Conservation (phyloP, 2,329 filamentous ascomycete genomes). For the Penicillium sp. region DNA sequence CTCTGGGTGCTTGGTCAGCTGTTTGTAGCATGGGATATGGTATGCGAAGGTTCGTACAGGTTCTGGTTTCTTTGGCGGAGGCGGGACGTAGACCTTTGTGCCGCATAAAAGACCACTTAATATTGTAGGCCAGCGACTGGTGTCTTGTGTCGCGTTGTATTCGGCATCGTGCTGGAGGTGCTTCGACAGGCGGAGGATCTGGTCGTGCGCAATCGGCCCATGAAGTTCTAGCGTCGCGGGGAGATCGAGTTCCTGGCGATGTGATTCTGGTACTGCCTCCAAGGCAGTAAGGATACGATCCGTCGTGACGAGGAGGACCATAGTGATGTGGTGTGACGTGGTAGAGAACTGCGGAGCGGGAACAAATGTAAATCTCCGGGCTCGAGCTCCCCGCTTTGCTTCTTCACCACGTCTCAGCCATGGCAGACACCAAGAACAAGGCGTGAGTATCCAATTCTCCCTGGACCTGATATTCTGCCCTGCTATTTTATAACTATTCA, state of each 20-base stretch:
- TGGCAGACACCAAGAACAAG: slow-evolving; percentile 30
- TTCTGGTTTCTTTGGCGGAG: slow-evolving; percentile 71
- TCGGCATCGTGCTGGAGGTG: slow-evolving; percentile 21
- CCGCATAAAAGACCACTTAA: slow-evolving; percentile 69
- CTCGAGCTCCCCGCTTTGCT: slow-evolving; percentile 25
- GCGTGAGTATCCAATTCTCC: slow-evolving; percentile 19
- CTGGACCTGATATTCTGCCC: background rate
- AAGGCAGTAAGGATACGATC: slow-evolving; percentile 37
- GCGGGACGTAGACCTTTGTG: slow-evolving; percentile 67
- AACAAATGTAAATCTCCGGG: slow-evolving; percentile 22
- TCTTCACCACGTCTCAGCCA: slow-evolving; percentile 19
- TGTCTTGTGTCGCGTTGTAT: slow-evolving; percentile 6
- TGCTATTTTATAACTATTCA: background rate
- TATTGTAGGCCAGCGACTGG: slow-evolving; percentile 30
- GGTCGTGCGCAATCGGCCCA: slow-evolving; percentile 41
- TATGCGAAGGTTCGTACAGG: slow-evolving; percentile 49
- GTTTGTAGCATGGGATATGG: background rate
- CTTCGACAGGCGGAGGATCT: slow-evolving; percentile 37
- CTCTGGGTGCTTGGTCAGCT: slow-evolving; percentile 40
- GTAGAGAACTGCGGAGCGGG: slow-evolving; percentile 9
- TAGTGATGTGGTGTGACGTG: slow-evolving; percentile 12
- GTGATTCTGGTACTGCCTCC: slow-evolving; percentile 30
- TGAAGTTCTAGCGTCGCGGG: slow-evolving; percentile 26
- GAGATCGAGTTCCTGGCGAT: slow-evolving; percentile 33
- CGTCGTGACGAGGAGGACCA: slow-evolving; percentile 43